Base-by-base conservation (phyloP, 208 protist species). In the Willaertia magna region DNA sequence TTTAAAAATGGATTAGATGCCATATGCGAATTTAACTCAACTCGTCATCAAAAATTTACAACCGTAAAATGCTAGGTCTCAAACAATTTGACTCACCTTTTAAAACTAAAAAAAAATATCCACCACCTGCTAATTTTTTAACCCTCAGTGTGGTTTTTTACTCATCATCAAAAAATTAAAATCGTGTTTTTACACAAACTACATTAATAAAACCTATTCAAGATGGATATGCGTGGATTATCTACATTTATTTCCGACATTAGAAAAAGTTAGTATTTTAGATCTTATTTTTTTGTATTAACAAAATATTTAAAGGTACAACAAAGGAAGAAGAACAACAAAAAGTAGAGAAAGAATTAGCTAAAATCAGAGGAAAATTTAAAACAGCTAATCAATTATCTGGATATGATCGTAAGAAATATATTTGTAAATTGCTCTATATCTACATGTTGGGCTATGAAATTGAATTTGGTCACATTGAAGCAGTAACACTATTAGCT, bases 381-480 rank as follows among this genome's bases (percentile, higher is more conserved):
- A 94, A 95, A 49, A 90, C 94, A 42, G 87, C 87, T 0, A 83
- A 85, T 18, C 87, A 87, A 61, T 92, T 98, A 89, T 97, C 89
- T 52, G 91, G 89, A 42, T 99, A 99, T 90, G 92, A 99, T 83
- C 90, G 95, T 20, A 98, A 98, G 88, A 99, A 99, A 90, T 99
- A 99, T 90, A 95, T 99, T 43, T 98, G 95, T 91, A 99, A 99
- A 91, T 92, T 99, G 18, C 94, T 99, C 86, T 99, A 99, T 91
- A 99, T 99, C 87, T 97, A 96, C 78, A 98, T 99, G 91, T 90
- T 99, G 4, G 99, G 98, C 16, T 98, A 99, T 90, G 97, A 98
- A 34, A 92, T 99, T 44, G 97, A 99, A 79, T 99, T 99, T 93
- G 99, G 99, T 14, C 96, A 99, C 89, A 98, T 99, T 91, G 97